Conservation (phyloP, 2,329 filamentous ascomycete genomes). For the Curvularia sp. region DNA sequence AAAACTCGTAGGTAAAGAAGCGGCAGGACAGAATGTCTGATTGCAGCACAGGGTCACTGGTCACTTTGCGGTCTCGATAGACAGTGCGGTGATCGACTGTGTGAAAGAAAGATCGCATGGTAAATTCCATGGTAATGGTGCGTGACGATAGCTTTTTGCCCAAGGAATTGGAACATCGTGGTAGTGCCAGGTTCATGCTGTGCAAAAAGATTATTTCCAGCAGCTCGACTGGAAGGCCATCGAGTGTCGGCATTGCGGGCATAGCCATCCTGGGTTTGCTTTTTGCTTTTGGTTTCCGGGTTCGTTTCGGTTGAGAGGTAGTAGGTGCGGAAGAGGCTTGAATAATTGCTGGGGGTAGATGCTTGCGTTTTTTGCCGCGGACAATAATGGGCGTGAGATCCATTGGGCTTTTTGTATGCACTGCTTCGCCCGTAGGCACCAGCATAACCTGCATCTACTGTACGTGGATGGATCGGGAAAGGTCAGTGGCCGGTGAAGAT, state of each 20-base stretch:
- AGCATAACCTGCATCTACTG: slow-evolving; percentile 22
- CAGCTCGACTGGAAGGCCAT: slow-evolving; percentile 45
- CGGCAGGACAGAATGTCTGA: slow-evolving; percentile 40
- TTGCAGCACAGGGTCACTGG: slow-evolving; percentile 33
- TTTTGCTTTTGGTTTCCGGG: slow-evolving; percentile 20
- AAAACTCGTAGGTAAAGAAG: slow-evolving; percentile 50
- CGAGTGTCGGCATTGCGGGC: slow-evolving; percentile 42
- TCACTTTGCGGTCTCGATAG: slow-evolving; percentile 29
- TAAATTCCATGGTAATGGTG: slow-evolving; percentile 38
- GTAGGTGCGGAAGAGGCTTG: slow-evolving; percentile 15
- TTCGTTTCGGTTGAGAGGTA: slow-evolving; percentile 17
- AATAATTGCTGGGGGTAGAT: slow-evolving; percentile 12
- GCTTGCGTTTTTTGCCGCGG: slow-evolving; percentile 43
- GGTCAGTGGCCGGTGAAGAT: slow-evolving; percentile 19
- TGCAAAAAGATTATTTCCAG: slow-evolving; percentile 47
- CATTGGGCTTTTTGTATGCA: slow-evolving; percentile 32
- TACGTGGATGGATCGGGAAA: slow-evolving; percentile 25
- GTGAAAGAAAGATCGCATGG: slow-evolving; percentile 44
- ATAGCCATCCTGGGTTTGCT: slow-evolving; percentile 23
- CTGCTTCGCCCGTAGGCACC: slow-evolving; percentile 34
- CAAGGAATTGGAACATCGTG: slow-evolving; percentile 38
- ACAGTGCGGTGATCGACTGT: slow-evolving; percentile 43
- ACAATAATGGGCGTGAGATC: slow-evolving; percentile 45
- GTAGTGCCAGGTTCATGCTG: slow-evolving; percentile 47
- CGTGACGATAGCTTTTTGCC: slow-evolving; percentile 44